Conservation (phyloP, 371 early-diverging fungal species). For the Rhizomucor pusillus region DNA sequence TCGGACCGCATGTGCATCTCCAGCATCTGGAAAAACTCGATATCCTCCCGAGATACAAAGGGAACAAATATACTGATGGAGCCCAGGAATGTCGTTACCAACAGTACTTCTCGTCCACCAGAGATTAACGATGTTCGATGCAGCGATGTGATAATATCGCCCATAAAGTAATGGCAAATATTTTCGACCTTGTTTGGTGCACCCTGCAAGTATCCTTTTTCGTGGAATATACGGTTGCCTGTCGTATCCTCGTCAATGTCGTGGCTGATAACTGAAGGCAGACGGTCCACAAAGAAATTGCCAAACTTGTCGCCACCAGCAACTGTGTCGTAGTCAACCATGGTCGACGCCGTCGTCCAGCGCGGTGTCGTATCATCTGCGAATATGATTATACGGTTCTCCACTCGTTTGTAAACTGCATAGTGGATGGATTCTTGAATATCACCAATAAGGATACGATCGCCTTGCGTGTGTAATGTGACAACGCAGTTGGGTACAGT, state of each 20-base stretch:
- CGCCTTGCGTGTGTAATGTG: conserved; percentile 77
- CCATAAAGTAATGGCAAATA: conserved; percentile 78
- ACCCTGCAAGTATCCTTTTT: conserved; percentile 78
- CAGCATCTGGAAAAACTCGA: conserved; percentile 89
- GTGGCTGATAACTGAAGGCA: conserved; percentile 61
- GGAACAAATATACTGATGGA: conserved; percentile 83
- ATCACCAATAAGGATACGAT: conserved; percentile 85
- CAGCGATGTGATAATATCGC: conserved; percentile 84
- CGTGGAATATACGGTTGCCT: conserved; percentile 75
- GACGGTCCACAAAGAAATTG: conserved; percentile 79
- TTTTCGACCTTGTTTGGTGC: conserved; percentile 80
- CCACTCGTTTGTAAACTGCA: conserved; percentile 67
- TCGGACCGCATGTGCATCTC: conserved; percentile 89
- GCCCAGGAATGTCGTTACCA: conserved; percentile 89
- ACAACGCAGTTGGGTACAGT: conserved; percentile 76
- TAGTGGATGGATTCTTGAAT: conserved; percentile 87
- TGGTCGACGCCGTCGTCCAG: conserved; percentile 75
- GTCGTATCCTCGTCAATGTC: conserved; percentile 89
- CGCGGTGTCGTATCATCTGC: conserved; percentile 95
- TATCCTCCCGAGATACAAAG: conserved; percentile 83
- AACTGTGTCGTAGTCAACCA: conserved; percentile 93
- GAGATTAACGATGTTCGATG: conserved; percentile 75
- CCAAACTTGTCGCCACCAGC: conserved; percentile 97
- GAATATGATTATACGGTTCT: conserved; percentile 84
- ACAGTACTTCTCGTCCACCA: conserved; percentile 81